A percentile compares a stretch with the other conserved stretches of the same genome.
Evolutionary conservation across 1,284 basidiomycete species (phyloP).

Genomic region (Neolentinus lepideus): DNA sequence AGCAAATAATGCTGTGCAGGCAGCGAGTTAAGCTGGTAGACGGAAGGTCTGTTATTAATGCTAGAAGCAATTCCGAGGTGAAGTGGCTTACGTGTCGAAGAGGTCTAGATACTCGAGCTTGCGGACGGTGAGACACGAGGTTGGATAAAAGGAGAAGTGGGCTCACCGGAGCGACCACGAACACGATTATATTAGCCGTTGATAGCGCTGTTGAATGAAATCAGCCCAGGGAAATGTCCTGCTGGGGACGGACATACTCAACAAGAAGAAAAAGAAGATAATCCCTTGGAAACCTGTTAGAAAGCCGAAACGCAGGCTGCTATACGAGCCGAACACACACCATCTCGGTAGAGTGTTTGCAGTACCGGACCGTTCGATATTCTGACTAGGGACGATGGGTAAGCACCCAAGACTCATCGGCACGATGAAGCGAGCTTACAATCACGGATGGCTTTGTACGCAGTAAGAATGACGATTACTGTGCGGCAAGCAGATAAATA

Average conservation of each 20-base stretch:
- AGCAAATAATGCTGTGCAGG: conserved; percentile 1
- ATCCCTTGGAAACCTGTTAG: neutral
- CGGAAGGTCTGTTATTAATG: neutral
- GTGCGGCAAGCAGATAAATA: neutral
- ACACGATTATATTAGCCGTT: neutral
- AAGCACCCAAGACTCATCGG: too few species aligned
- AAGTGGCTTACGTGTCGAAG: neutral
- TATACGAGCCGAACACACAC: neutral
- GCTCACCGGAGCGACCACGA: neutral
- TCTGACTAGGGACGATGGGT: neutral
- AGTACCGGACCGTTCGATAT: neutral
- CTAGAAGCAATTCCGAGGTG: neutral
- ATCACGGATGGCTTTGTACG: neutral
- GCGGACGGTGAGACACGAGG: neutral
- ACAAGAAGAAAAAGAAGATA: neutral
- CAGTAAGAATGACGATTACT: neutral
- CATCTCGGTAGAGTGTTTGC: neutral
- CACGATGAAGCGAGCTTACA: neutral
- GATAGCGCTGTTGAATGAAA: neutral
- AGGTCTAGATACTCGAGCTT: neutral
- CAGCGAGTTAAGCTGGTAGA: neutral
- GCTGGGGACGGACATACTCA: neutral
- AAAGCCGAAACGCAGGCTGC: too few species aligned
- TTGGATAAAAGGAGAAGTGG: neutral
- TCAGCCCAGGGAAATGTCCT: neutral